phyloP scores from a whole-genome alignment of 1,284 basidiomycete genomes.

The Kwoniella shivajii region DNA sequence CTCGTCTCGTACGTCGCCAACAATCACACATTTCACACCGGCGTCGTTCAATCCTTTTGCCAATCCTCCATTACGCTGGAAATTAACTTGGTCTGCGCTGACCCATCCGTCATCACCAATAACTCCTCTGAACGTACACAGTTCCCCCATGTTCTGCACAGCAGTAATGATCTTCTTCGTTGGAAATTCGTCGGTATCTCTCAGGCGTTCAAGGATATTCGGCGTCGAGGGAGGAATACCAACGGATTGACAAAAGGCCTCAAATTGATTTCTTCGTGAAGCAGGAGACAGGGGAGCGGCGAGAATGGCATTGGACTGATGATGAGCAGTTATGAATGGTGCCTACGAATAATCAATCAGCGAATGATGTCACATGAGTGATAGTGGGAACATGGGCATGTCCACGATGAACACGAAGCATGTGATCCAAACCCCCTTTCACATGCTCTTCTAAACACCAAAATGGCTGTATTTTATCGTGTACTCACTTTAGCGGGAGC shows the following conservation, averaged over 20 bases:
- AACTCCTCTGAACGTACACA: conserved; percentile 70
- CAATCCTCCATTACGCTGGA: conserved; percentile 66
- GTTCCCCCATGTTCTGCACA: conserved; percentile 58
- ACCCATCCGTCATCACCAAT: conserved; percentile 64
- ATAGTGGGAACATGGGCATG: too few species aligned
- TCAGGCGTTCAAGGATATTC: conserved; percentile 59
- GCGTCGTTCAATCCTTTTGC: conserved; percentile 61
- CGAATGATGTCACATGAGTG: not conserved
- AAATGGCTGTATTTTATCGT: too few species aligned
- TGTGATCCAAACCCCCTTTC: too few species aligned
- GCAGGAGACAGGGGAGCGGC: conserved; percentile 54
- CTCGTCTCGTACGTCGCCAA: conserved; percentile 72
- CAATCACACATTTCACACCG: conserved; percentile 64
- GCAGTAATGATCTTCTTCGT: conserved; percentile 60
- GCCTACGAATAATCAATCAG: conserved; percentile 45
- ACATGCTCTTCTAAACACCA: too few species aligned
- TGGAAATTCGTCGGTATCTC: conserved; percentile 59
- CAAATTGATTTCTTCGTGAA: conserved; percentile 65
- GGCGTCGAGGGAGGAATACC: conserved; percentile 60
- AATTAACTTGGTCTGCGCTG: conserved; percentile 62
- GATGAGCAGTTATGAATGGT: conserved; percentile 66
- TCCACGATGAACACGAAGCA: too few species aligned
- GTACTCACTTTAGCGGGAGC: conserved; percentile 53
- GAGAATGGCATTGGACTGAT: conserved; percentile 74
- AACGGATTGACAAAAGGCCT: conserved; percentile 62